Base-by-base conservation (phyloP, 768 basidiomycete genomes). In the Calvatia gigantea region DNA sequence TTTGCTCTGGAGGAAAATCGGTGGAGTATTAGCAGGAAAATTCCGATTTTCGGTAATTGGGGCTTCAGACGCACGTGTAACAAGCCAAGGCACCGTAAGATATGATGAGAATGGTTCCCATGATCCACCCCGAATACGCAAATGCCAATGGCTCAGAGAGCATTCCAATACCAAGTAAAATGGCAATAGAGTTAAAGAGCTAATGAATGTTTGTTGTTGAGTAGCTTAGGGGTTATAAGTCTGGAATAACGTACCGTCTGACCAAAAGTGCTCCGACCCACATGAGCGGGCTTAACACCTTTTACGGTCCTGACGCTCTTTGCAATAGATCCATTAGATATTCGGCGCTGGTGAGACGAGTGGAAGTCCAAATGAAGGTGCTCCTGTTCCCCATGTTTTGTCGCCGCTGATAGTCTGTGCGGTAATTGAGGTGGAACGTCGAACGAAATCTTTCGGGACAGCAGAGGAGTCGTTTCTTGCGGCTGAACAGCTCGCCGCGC, bases 141-240 rank as follows among this genome's bases (percentile, higher is more conserved):
- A 97, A 96, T 0, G 95, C 95, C 23, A 97, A 76, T 0, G 94
- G 92, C 65, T 92, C 86, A 11, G 91, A 91, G 15, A 95, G 78
- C 77, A 96, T 86, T 3, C 94, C 94, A 59, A 95, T 87, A 5
- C 94, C 94, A 17, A 94, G 75, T 9, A 96, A 73, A 31, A 94
- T 89, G 12, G 91, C 91, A 29, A 87, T 89, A 8, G 86, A 86
- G 62, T 95, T 95, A 70, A 94, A 94, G n/a, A 96, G 70, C 92
- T 92, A 50, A 31, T 49, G 56, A 32, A 50, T 6, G 38, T 33
- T 50, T 17, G 21, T n/a, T 25, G 44, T 23, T 35, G 51, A 31
- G 35, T 55, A n/a, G 41, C 11, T 29, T 19, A 44, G 46, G 17
- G 12, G 4, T n/a, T 25, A 8, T 33, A 28, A 43, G 27, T 19